Percentiles rank a stretch among this genome's conserved stretches.
Conservation (phyloP, 805 yeast species). For the Starmerella riodocensis region DNA sequence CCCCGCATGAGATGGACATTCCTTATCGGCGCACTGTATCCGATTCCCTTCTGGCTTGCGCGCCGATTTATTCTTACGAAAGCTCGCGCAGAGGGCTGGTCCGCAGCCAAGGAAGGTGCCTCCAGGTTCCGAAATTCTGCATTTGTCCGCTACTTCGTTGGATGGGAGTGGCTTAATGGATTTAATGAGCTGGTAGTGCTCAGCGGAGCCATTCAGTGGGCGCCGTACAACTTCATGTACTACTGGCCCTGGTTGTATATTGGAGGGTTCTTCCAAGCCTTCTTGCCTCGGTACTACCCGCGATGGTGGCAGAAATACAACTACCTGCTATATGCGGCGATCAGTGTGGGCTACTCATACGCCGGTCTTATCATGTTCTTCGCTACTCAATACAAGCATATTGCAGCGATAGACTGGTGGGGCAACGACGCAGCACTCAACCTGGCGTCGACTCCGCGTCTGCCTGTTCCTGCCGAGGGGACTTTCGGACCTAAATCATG, state of each 20-base stretch:
- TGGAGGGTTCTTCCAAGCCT: constrained; percentile 34
- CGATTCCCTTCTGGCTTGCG: constrained; percentile 48
- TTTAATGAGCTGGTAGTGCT: constrained; percentile 36
- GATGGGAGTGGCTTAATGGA: constrained; percentile 25
- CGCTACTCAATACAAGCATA: constrained; percentile 33
- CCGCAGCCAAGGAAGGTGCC: constrained; percentile 6
- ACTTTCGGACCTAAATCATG: constrained; percentile 1
- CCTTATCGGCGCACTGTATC: constrained; percentile 42
- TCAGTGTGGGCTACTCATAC: constrained; percentile 51
- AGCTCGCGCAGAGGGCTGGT: constrained; percentile 11
- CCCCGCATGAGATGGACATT: constrained; percentile 32
- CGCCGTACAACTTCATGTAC: constrained; percentile 23
- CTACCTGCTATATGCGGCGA: constrained; percentile 42
- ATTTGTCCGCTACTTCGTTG: constrained; percentile 9
- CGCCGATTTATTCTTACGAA: constrained; percentile 33
- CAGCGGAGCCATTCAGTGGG: constrained; percentile 33
- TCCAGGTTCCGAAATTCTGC: constrained; percentile 10
- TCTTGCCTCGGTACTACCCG: constrained; percentile 35
- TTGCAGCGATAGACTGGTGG: constrained; percentile 46
- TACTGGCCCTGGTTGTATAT: constrained; percentile 18
- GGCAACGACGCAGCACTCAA: constrained; percentile 33
- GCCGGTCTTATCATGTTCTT: constrained; percentile 47
- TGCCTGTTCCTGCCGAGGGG: neutral
- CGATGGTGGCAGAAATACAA: constrained; percentile 44
- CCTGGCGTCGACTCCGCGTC: neutral